Percentiles rank a stretch among this genome's conserved stretches.
These are phyloP conservation scores for Cryptococcus sp. DNA, from an alignment of 1,284 basidiomycete species.

Conservation along the genomic window DNA sequence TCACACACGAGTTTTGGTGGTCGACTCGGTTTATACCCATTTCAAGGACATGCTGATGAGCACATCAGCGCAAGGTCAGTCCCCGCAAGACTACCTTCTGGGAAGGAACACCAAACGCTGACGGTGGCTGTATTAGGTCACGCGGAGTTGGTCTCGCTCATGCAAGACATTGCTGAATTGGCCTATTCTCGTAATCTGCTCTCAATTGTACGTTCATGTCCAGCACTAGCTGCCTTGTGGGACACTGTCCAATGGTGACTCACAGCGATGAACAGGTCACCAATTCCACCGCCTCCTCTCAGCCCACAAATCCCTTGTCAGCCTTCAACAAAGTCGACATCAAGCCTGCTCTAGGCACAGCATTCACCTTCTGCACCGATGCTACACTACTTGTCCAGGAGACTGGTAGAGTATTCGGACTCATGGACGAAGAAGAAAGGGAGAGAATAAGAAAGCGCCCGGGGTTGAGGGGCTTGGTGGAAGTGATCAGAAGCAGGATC, in stretches of 20 bases:
- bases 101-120: constrained; percentile 4
- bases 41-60: constrained; percentile 45
- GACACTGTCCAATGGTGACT: too few species aligned
- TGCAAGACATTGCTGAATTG: constrained; percentile 43
- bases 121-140: constrained; percentile 32
- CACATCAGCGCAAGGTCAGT: constrained; percentile 44
- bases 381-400: constrained; percentile 48
- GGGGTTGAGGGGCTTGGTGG: constrained; percentile 44
- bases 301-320: constrained; percentile 42
- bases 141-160: constrained; percentile 46
- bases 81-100: too few species aligned
- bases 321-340: constrained; percentile 43
- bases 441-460: constrained; percentile 31
- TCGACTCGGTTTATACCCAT: constrained; percentile 44
- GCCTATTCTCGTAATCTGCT: constrained; percentile 31
- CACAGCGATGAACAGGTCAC: constrained; percentile 28
- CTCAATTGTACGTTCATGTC: constrained; percentile 29
- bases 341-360: constrained; percentile 46
- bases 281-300: constrained; percentile 35
- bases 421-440: constrained; percentile 45
- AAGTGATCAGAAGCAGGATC: constrained; percentile 48
- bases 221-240: too few species aligned
- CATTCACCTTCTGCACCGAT: constrained; percentile 44
- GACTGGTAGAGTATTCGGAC: constrained; percentile 46
- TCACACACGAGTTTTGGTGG: constrained; percentile 32